Percentiles rank a stretch among this genome's conserved stretches.
phyloP scores from a whole-genome alignment of 2,329 filamentous ascomycete genomes.

The Penicillium sp. region DNA sequence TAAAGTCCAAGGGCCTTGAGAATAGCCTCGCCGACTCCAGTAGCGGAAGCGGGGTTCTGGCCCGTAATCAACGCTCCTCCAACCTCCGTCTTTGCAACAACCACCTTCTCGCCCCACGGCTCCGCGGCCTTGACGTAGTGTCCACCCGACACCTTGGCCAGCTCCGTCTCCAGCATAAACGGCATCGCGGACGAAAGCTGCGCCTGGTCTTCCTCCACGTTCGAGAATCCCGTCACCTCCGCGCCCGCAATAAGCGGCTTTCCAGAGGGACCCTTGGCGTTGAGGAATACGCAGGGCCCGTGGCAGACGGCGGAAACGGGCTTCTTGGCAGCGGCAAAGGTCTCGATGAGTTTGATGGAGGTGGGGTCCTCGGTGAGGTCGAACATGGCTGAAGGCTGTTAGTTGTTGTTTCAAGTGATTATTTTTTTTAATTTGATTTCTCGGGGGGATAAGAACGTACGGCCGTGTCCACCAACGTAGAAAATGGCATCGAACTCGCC shows the following conservation, averaged over 20 bases:
- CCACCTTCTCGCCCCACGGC: constrained; percentile 47
- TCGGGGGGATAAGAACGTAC: no score
- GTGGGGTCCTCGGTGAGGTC: constrained; percentile 45
- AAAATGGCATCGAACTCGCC: constrained; percentile 64
- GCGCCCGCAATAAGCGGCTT: constrained; percentile 42
- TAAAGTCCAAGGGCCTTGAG: constrained; percentile 34
- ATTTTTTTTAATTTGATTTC: no score
- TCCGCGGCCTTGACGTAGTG: constrained; percentile 48
- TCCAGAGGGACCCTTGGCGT: constrained; percentile 45
- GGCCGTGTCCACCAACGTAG: constrained; percentile 59
- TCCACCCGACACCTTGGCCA: constrained; percentile 41
- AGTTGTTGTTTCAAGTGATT: no score
- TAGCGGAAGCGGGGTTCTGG: constrained; percentile 49
- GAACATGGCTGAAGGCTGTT: constrained; percentile 44
- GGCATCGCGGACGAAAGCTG: constrained; percentile 44
- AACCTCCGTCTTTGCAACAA: constrained; percentile 29
- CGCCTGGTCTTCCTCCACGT: constrained; percentile 47
- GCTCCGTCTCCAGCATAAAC: constrained; percentile 48
- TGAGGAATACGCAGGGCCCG: constrained; percentile 45
- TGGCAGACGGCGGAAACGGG: constrained; percentile 53
- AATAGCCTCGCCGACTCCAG: constrained; percentile 45
- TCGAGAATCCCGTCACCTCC: constrained; percentile 49
- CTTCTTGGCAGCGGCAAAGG: constrained; percentile 50
- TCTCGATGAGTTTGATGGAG: constrained; percentile 46
- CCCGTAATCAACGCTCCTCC: constrained; percentile 47